Base-by-base conservation (phyloP, 2,329 filamentous ascomycete species). In the Fusarium euwallaceae region DNA sequence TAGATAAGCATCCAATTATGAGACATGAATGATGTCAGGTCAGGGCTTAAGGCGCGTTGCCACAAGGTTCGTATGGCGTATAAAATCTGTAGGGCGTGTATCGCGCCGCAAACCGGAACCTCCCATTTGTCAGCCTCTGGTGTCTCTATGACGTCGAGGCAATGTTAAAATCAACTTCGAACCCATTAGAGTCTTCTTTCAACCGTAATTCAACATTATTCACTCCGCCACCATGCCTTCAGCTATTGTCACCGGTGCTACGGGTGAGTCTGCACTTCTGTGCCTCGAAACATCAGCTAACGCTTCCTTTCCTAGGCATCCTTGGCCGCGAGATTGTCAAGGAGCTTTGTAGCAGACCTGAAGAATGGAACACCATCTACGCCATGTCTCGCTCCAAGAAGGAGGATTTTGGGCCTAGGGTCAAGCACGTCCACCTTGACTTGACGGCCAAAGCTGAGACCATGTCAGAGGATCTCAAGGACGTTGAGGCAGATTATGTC, bases 301-400 rank as follows among this genome's bases (percentile, higher is more conserved):
- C 20, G 20, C 0, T 1, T 2, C 12, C 20, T 6, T 8, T 22
- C 2, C 6, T 1, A 70, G 68, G 61, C 7, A 71, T 70, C 9
- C 61, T 70, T 0, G 67, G 68, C 6, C 55, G 67, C 2, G 55
- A 66, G 14, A 70, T 70, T 0, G 68, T 61, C 3, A 61, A 34
- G 6, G 61, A 61, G 5, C 68, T 70, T 6, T 32, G 68, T 3
- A 32, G 12, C 6, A 29, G 55, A n/a, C 4, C 67, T 0, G 43
- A 66, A 10, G 65, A 43, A 66, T 70, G 67, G 68, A 70, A 4
- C 0, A 70, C 34, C 4, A 37, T 70, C 16, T 70, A 70, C 10
- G 34, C 68, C 0, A 29, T 70, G 12, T 70, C 68, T 0, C 67
- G 67, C 0, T 70, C 68, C 0, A 43, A 70, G 6, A 70, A 70